Percentiles rank a stretch among this genome's conserved stretches.
These are phyloP conservation scores for Bocquillonia castaneifolia DNA, from an alignment of 441 rosid species.

Conservation along the genomic window DNA sequence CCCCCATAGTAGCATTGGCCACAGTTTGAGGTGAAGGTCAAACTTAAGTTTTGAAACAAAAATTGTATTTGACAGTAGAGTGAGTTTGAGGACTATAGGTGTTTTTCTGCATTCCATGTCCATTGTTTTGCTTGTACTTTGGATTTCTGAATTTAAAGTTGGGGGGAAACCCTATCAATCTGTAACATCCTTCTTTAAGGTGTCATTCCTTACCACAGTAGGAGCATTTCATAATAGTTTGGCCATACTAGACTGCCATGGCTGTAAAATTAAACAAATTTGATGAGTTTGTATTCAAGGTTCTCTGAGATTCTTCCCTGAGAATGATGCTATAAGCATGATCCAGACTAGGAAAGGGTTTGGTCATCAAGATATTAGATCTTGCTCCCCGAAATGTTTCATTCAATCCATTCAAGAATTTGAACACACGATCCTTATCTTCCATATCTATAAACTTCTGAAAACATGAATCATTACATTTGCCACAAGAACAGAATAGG, in stretches of 20 bases:
- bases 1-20: too few species aligned
- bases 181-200: too few species aligned
- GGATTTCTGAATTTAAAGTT: too few species aligned
- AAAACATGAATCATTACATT: neutral
- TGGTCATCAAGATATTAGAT: neutral
- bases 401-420: neutral
- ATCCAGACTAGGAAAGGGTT: neutral
- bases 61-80: too few species aligned
- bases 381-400: neutral
- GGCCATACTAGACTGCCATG: neutral
- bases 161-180: too few species aligned
- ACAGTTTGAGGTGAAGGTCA: too few species aligned
- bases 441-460: neutral
- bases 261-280: neutral
- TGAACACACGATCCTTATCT: neutral
- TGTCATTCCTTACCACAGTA: too few species aligned
- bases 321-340: neutral
- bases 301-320: neutral
- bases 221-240: too few species aligned
- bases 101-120: too few species aligned
- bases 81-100: too few species aligned
- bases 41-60: too few species aligned
- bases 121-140: too few species aligned
- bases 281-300: neutral
- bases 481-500: neutral